Conservation (phyloP, 2,329 filamentous ascomycete species). For the Cordyceps tenuipes region DNA sequence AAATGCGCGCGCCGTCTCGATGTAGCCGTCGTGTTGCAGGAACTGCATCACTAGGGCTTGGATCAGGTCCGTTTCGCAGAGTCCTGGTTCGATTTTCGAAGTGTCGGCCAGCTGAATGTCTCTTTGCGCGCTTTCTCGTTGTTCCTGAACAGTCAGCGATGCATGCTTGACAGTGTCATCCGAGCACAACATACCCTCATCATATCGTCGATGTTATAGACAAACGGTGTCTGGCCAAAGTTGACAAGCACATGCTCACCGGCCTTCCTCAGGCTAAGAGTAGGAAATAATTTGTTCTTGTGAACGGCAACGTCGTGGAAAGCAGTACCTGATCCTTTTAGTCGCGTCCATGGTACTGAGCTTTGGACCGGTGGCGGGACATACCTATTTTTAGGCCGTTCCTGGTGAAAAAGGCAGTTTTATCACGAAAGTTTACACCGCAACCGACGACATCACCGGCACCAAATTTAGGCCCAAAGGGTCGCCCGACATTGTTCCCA, state of each 20-base stretch:
- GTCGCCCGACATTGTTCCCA: constrained; percentile 46
- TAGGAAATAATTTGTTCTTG: constrained; percentile 56
- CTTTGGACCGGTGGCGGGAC: constrained; percentile 14
- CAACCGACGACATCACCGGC: constrained; percentile 54
- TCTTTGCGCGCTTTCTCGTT: constrained; percentile 48
- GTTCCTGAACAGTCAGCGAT: constrained; percentile 35
- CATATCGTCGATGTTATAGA: constrained; percentile 84
- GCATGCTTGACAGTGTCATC: not conserved
- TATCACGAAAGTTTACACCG: constrained; percentile 56
- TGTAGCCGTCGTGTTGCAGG: constrained; percentile 87
- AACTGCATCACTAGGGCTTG: constrained; percentile 80
- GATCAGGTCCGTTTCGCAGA: constrained; percentile 69
- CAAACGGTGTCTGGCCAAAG: constrained; percentile 68
- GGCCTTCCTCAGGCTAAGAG: constrained; percentile 55
- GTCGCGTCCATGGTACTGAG: not conserved
- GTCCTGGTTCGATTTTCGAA: constrained; percentile 50
- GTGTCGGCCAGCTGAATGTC: constrained; percentile 54
- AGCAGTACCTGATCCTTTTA: constrained; percentile 48
- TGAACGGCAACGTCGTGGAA: constrained; percentile 59
- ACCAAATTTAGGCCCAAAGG: constrained; percentile 49
- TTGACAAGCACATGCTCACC: constrained; percentile 56
- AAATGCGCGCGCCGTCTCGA: constrained; percentile 87
- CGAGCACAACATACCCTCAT: constrained; percentile 53
- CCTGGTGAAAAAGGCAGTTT: constrained; percentile 60
- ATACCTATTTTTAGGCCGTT: constrained; percentile 51